Base-by-base conservation (phyloP, 305 asterid genomes). In the Solanum hybrid region DNA sequence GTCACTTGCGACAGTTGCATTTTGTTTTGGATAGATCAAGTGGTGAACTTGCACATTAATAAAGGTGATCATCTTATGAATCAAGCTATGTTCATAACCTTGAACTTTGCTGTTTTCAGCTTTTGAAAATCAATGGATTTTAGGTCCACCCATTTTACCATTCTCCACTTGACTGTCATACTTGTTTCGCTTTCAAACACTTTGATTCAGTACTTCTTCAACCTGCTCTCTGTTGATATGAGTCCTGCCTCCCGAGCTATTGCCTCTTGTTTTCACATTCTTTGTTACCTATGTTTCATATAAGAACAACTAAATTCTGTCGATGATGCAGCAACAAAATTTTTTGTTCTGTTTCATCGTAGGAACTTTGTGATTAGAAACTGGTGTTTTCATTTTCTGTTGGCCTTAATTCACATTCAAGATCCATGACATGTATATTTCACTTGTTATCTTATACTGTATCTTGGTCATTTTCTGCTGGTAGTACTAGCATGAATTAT, bases 1-100 rank as follows among this genome's bases (percentile, higher is more conserved):
- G 73, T 92, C 89, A 91, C 77, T 85, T 93, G 86, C 93, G 84
- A 78, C 94, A 94, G 90, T 77, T 94, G 86, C 93, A 89, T 89
- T 92, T 92, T 22, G 73, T 81, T 89, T 90, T 90, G 89, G 75
- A 84, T 37, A 80, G 90, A 51, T 89, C 89, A 75, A 87, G 92
- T 77, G 90, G 69, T 36, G 90, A 89, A 80, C 40, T 45, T 88
- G 88, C 71, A 5, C 17, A 64, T 56, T 76, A 37, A 89, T 88
- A 77, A 88, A 91, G 95, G 96, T 94, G 89, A 91, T 82, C 40
- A 56, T 89, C 51, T 86, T 84, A 14, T 81, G 11, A 85, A n/a
- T 71, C 9, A 66, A 66, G 73, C 73, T 66, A 66, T 2, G 12
- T 51, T 84, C 11, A 51, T 29, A 31, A 27, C 19, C 4, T 66